Evolutionary conservation across 2,329 filamentous ascomycete species (phyloP).

Genomic region (Fusarium goolgardi): DNA sequence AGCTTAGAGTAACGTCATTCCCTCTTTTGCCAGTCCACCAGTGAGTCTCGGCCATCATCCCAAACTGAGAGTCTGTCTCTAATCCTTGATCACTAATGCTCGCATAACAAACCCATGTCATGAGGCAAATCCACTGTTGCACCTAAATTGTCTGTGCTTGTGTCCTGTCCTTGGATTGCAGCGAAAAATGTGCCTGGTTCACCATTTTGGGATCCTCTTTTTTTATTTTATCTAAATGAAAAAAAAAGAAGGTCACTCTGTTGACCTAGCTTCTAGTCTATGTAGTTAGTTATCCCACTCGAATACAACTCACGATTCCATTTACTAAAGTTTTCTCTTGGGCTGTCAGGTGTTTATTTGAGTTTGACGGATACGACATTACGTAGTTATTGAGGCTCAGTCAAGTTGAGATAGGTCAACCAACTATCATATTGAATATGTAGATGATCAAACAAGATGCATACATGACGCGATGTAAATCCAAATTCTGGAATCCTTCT

Average conservation of each 20-base stretch:
- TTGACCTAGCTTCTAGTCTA: neutral
- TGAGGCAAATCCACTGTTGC: constrained; percentile 31
- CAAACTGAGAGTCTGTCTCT: neutral
- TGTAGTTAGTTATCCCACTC: constrained; percentile 9
- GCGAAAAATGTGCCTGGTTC: constrained; percentile 16
- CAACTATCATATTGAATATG: neutral
- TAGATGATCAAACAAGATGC: neutral
- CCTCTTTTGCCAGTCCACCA: neutral
- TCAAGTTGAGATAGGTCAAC: neutral
- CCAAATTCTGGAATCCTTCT: constrained; percentile 26
- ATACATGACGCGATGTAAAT: neutral
- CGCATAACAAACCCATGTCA: constrained; percentile 35
- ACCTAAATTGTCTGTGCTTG: constrained; percentile 6
- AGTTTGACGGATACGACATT: constrained; percentile 4
- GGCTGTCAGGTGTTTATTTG: neutral
- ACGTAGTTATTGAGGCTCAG: constrained; percentile 20
- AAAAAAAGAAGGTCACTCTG: neutral
- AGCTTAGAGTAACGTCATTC: constrained; percentile 19
- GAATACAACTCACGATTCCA: neutral
- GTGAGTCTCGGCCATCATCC: neutral
- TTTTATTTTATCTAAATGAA: neutral
- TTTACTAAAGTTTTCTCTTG: neutral
- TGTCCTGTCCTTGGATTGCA: constrained; percentile 11
- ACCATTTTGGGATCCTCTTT: constrained; percentile 4
- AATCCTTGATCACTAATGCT: constrained; percentile 38